phyloP scores from a whole-genome alignment of 768 basidiomycete genomes.

The Pilatotrama ljubarskyi region DNA sequence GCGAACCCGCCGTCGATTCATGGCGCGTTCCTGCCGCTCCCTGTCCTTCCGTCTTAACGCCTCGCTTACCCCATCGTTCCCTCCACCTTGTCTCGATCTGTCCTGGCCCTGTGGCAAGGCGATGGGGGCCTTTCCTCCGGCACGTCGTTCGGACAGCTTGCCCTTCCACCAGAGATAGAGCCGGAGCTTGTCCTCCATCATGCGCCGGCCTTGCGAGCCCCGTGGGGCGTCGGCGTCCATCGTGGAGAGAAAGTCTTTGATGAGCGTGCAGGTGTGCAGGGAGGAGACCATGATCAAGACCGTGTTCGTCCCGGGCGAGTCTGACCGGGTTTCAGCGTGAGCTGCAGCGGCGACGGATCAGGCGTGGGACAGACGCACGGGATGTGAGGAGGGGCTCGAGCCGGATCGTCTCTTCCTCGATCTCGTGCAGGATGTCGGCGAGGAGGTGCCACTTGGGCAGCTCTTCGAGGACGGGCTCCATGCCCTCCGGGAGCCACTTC shows the following conservation, averaged over 20 bases:
- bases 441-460: constrained; percentile 92
- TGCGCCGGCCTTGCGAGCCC: constrained; percentile 63
- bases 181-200: constrained; percentile 79
- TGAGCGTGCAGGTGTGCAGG: constrained; percentile 65
- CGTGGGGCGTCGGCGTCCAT: constrained; percentile 58
- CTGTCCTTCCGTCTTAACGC: constrained; percentile 78
- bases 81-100: constrained; percentile 11
- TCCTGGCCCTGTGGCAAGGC: constrained; percentile 26
- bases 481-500: constrained; percentile 70
- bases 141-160: constrained; percentile 40
- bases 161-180: constrained; percentile 84
- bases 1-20: constrained; percentile 70
- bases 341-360: background rate
- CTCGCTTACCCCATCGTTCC: constrained; percentile 54
- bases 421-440: constrained; percentile 83
- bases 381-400: constrained; percentile 43
- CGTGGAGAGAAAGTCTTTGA: constrained; percentile 77
- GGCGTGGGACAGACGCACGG: constrained; percentile 27
- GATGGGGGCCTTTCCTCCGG: constrained; percentile 35
- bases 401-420: constrained; percentile 80
- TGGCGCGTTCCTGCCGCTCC: constrained; percentile 55
- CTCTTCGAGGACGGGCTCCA: constrained; percentile 90
- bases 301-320: constrained; percentile 62
- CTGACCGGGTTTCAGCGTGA: constrained; percentile 20
- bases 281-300: constrained; percentile 90